A percentile compares a stretch with the other conserved stretches of the same genome.
These are phyloP conservation scores for Phtheirospermum japonicum DNA, from an alignment of 257 asterid species.

Conservation along the genomic window DNA sequence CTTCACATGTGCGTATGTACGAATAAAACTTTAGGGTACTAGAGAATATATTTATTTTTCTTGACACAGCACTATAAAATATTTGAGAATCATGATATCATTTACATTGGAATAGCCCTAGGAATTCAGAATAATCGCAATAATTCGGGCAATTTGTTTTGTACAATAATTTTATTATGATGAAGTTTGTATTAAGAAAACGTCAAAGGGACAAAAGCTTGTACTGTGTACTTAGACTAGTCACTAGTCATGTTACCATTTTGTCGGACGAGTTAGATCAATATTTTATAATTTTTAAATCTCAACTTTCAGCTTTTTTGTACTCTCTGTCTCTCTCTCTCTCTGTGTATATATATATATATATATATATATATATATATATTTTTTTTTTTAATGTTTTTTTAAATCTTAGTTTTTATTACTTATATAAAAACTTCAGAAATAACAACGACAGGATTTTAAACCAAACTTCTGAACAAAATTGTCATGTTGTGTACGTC, in stretches of 20 bases:
- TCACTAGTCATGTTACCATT: conserved; percentile 13
- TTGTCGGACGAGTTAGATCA: conserved; percentile 17
- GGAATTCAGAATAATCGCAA: too few species aligned
- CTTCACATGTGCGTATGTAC: conserved; percentile 33
- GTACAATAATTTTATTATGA: not conserved
- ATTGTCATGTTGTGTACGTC: not conserved
- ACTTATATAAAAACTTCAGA: not conserved
- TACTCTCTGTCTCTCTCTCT: too few species aligned
- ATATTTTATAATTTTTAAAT: not conserved
- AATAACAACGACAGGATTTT: not conserved
- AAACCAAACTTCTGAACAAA: not conserved
- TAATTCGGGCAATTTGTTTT: too few species aligned
- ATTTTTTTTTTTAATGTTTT: not conserved
- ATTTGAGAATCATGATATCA: not conserved
- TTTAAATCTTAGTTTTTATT: too few species aligned
- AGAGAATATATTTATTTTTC: not conserved
- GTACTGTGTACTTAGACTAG: conserved; percentile 15
- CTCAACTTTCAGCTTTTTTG: not conserved
- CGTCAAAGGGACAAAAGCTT: conserved; percentile 26
- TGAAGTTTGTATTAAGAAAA: not conserved
- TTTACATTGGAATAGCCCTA: not conserved
- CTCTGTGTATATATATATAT: too few species aligned
- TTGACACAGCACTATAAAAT: not conserved
- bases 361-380: too few species aligned
- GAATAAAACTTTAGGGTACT: conserved; percentile 15